A percentile compares a stretch with the other conserved stretches of the same genome.
Conservation (phyloP, 2,329 filamentous ascomycete genomes). For the Aspergillus sp. region DNA sequence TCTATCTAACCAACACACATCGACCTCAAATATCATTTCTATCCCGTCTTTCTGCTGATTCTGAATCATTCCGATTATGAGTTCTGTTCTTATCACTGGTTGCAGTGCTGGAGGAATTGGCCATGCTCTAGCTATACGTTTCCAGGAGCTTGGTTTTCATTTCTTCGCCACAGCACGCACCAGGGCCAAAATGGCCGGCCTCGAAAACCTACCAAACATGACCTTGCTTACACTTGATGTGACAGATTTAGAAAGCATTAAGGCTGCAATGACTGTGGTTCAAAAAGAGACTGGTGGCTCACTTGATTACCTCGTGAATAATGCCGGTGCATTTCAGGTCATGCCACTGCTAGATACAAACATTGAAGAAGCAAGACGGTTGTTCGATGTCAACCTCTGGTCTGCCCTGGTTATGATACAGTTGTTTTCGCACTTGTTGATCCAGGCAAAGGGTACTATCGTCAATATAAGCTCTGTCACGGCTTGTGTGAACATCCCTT, state of each 20-base stretch:
- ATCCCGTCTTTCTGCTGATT: too few species aligned
- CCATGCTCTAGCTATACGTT: slow-evolving; percentile 28
- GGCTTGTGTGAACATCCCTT: slow-evolving; percentile 20
- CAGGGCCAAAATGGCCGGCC: slow-evolving; percentile 19
- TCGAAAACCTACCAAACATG: slow-evolving; percentile 16
- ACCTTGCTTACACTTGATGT: slow-evolving; percentile 27
- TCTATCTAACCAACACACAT: too few species aligned
- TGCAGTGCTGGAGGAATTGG: slow-evolving; percentile 38
- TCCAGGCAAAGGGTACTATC: slow-evolving; percentile 13
- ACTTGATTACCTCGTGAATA: slow-evolving; percentile 39
- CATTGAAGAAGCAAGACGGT: slow-evolving; percentile 23
- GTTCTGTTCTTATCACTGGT: slow-evolving; percentile 35
- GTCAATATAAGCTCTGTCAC: slow-evolving; percentile 18
- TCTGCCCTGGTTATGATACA: slow-evolving; percentile 9
- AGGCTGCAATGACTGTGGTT: slow-evolving; percentile 17
- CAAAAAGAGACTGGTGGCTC: slow-evolving; percentile 23
- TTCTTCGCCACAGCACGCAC: slow-evolving; percentile 36
- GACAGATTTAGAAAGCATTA: slow-evolving; percentile 16
- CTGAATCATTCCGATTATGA: background rate
- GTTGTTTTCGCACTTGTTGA: slow-evolving; percentile 23
- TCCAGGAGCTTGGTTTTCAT: slow-evolving; percentile 26
- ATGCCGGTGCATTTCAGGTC: slow-evolving; percentile 31
- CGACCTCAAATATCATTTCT: too few species aligned
- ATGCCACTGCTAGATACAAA: slow-evolving; percentile 34
- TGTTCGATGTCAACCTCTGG: slow-evolving; percentile 16